These are phyloP conservation scores for Aspergillus sparsus DNA, from an alignment of 495 filamentous ascomycete genomes.

Conservation along the genomic window DNA sequence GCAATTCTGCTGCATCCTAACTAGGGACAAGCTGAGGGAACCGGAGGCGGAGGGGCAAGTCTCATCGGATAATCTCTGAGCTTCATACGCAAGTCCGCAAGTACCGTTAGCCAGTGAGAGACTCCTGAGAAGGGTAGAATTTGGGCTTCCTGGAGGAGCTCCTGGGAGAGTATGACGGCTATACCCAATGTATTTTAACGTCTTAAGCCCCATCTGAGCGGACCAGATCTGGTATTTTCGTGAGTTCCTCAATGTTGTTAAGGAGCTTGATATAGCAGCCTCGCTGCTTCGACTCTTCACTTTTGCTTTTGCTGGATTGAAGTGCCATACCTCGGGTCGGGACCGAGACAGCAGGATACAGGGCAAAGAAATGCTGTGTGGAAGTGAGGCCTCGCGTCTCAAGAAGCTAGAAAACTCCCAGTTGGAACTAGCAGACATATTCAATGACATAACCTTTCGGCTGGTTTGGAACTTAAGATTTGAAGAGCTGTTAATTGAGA, in stretches of 20 bases:
- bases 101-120: slow-evolving; percentile 23
- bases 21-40: too few species aligned
- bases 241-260: slow-evolving; percentile 4
- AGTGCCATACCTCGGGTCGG: neutral
- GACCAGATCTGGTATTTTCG: slow-evolving; percentile 41
- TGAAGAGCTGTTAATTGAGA: too few species aligned
- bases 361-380: slow-evolving; percentile 21
- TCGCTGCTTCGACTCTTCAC: neutral
- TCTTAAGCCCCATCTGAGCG: slow-evolving; percentile 39
- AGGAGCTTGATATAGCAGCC: neutral
- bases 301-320: neutral
- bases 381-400: neutral
- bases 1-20: too few species aligned
- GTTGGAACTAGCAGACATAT: neutral
- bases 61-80: neutral
- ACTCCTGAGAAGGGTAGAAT: slow-evolving; percentile 32
- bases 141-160: slow-evolving; percentile 44
- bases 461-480: neutral
- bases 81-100: neutral
- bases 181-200: slow-evolving; percentile 12
- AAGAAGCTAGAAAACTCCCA: neutral
- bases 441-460: neutral
- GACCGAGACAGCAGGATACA: slow-evolving; percentile 12
- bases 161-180: slow-evolving; percentile 22
- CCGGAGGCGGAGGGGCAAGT: neutral